Conservation (phyloP, 495 filamentous ascomycete genomes). For the Rostrohypoxylon terebratum region DNA sequence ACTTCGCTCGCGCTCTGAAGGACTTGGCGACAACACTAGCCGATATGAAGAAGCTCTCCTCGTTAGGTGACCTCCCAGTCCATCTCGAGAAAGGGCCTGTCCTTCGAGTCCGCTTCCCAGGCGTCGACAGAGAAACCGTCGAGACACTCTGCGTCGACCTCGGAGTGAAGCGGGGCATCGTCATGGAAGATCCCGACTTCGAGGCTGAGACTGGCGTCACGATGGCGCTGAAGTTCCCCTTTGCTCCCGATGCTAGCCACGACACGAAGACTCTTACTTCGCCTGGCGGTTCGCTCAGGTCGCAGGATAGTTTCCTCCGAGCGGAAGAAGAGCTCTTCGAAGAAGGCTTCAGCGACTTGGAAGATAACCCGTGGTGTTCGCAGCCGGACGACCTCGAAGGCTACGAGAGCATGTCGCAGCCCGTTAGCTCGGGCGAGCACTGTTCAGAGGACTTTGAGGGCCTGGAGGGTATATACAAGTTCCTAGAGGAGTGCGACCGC, state of each 20-base stretch:
- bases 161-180: conserved; percentile 79
- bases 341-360: conserved; percentile 47
- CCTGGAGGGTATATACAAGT: conserved; percentile 85
- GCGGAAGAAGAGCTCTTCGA: conserved; percentile 57
- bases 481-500: conserved; percentile 86
- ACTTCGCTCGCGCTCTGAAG: conserved; percentile 88
- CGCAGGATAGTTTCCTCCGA: conserved; percentile 52
- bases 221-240: conserved; percentile 86
- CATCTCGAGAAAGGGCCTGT: conserved; percentile 68
- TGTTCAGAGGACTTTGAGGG: conserved; percentile 75
- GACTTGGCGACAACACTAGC: conserved; percentile 82
- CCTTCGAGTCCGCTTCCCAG: conserved; percentile 87
- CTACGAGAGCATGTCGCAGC: conserved; percentile 63
- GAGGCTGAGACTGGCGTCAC: conserved; percentile 68
- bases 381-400: conserved; percentile 58
- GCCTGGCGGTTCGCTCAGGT: conserved; percentile 59
- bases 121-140: conserved; percentile 86
- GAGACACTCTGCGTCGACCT: conserved; percentile 87
- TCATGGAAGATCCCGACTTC: conserved; percentile 83
- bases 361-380: conserved; percentile 62
- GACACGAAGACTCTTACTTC: conserved; percentile 59
- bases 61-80: conserved; percentile 86
- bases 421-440: conserved; percentile 55
- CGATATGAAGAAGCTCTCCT: conserved; percentile 80
- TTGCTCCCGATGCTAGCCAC: conserved; percentile 71